phyloP scores from a whole-genome alignment of 805 yeast species.

The Tetrapisispora nanseiensis region DNA sequence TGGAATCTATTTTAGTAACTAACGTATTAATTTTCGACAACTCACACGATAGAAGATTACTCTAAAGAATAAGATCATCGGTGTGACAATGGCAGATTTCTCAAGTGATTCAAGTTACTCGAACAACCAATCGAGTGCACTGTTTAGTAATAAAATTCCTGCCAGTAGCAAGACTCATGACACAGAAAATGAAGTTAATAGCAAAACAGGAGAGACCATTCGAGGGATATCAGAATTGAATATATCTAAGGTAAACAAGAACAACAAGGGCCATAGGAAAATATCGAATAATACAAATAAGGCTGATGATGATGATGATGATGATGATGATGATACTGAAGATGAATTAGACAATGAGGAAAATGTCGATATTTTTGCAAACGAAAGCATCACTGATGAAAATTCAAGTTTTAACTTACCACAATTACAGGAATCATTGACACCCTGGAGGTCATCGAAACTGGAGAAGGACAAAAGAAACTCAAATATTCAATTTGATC shows the following conservation, averaged over 20 bases:
- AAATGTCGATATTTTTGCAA: not conserved
- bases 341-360: conserved; percentile 13
- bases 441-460: conserved; percentile 29
- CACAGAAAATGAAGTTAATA: not conserved
- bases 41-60: no score
- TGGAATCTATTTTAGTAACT: no score
- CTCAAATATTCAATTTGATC: conserved; percentile 11
- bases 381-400: not conserved
- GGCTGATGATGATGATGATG: not conserved
- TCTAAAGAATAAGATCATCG: no score
- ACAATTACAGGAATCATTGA: conserved; percentile 27
- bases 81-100: conserved; percentile 3
- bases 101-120: conserved; percentile 2
- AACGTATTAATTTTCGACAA: no score
- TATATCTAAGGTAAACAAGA: not conserved
- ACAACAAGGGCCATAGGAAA: not conserved
- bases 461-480: not conserved
- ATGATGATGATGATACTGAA: conserved; percentile 13
- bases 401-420: conserved; percentile 24
- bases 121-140: not conserved
- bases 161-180: not conserved
- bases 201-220: not conserved
- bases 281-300: not conserved
- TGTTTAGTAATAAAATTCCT: not conserved
- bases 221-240: not conserved